A percentile compares a stretch with the other conserved stretches of the same genome.
Conservation (phyloP, 2,329 filamentous ascomycete genomes). For the Blastomyces emzantsi region DNA sequence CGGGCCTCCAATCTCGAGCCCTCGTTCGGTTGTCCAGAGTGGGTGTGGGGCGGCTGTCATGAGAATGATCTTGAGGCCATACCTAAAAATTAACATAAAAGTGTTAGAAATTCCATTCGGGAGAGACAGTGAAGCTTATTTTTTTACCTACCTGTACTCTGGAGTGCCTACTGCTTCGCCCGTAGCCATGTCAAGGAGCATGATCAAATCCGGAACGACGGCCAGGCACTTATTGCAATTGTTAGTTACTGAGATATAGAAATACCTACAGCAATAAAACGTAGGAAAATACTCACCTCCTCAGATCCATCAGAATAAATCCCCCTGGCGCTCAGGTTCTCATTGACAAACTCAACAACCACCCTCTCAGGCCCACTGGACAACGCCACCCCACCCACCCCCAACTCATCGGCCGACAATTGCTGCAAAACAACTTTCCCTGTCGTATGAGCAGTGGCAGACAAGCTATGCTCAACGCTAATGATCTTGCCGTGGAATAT, state of each 20-base stretch:
- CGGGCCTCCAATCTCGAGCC: conserved; percentile 35
- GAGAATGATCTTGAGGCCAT: conserved; percentile 44
- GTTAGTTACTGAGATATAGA: neutral
- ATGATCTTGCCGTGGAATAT: conserved; percentile 57
- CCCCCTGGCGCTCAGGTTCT: conserved; percentile 52
- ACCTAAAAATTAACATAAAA: conserved; percentile 28
- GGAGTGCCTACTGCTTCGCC: conserved; percentile 45
- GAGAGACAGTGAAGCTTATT: neutral
- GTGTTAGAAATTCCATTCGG: neutral
- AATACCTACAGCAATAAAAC: neutral
- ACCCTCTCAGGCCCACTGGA: conserved; percentile 17
- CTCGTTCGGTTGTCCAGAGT: conserved; percentile 38
- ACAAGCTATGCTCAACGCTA: conserved; percentile 45
- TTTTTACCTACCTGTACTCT: conserved; percentile 22
- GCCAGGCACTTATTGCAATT: neutral
- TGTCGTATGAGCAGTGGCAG: conserved; percentile 40
- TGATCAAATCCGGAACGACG: conserved; percentile 31
- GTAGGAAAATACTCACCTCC: conserved; percentile 5
- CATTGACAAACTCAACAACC: conserved; percentile 52
- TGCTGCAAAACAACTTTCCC: conserved; percentile 50
- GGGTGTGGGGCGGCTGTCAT: conserved; percentile 44
- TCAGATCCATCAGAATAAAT: conserved; percentile 11
- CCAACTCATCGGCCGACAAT: conserved; percentile 31
- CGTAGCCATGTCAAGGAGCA: conserved; percentile 23
- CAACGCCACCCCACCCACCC: conserved; percentile 13